Evolutionary conservation across 1,284 basidiomycete species (phyloP), one percentile per base, ranked within the genome.

Genomic region (Sparassis latifolia): DNA sequence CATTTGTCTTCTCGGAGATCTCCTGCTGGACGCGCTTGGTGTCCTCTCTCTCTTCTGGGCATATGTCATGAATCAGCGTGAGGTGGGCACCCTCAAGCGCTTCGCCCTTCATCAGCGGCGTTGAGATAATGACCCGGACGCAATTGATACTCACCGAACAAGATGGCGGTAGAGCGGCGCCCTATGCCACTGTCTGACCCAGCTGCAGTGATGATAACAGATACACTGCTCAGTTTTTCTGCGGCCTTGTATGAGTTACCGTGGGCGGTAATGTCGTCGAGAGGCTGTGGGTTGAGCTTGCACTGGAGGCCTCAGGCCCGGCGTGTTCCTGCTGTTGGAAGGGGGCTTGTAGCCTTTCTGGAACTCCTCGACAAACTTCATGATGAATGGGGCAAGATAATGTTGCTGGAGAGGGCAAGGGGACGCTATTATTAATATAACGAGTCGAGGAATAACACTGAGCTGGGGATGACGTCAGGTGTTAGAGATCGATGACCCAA

Each of bases 21-120:
- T 69, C 58, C 12, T 75, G 58, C 39, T 69, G 66, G 38, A 68
- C 62, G 28, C 69, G 66, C 44, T 69, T 56, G 2, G 69, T 67
- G 53, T 84, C 82, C 50, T 74, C 58, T 57, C 76, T 65, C 61
- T 85, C 72, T 35, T 56, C 0, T 75, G 70, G 29, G 77, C 68
- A 63, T 79, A 76, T 40, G 72, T 20, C 20, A 20, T 20, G 20
- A 20, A 20, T 68, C 41, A 84, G 62, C 2, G 80, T 74, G 33
- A 80, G 62, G 51, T 79, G 73, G 27, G 80, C 80, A 4, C 81
- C 81, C 63, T 84, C 81, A 30, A 80, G 65, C 0, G 80, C 80
- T 72, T 48, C 30, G 33, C 2, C 32, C 29, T 40, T 20, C 9
- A 40, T 41, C 12, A 40, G 42, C 43, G 20, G 20, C 20, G 20